phyloP scores from a whole-genome alignment of 2,329 filamentous ascomycete species.

The Gyromitra esculenta region DNA sequence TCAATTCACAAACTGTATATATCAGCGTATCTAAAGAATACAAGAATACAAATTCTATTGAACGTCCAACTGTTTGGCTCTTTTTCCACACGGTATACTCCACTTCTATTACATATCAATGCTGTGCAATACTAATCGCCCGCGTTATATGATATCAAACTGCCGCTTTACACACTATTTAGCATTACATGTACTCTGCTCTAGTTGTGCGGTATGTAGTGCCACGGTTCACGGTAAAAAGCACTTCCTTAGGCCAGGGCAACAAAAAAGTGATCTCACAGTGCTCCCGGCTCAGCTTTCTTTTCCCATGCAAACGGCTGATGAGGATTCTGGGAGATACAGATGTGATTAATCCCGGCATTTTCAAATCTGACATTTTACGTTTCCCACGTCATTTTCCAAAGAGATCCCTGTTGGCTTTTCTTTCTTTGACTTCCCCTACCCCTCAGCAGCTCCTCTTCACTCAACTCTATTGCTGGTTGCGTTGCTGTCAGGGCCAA shows the following conservation, averaged over 20 bases:
- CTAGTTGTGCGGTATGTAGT: constrained; percentile 29
- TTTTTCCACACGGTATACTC: constrained; percentile 1
- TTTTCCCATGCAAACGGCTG: constrained; percentile 43
- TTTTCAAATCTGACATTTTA: constrained; percentile 41
- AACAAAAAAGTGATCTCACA: constrained; percentile 47
- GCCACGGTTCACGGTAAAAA: constrained; percentile 47
- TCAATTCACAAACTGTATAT: background rate
- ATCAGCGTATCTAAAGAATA: constrained; percentile 9
- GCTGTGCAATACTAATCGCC: constrained; percentile 18
- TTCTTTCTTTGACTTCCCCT: background rate
- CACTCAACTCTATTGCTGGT: background rate
- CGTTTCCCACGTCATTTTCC: constrained; percentile 43
- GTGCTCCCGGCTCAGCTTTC: constrained; percentile 17
- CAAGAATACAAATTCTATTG: constrained; percentile 1
- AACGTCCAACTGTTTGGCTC: background rate
- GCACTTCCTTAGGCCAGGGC: constrained; percentile 40
- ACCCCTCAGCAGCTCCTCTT: constrained; percentile 3
- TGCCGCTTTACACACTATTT: constrained; percentile 40
- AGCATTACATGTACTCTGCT: background rate
- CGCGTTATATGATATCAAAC: constrained; percentile 24
- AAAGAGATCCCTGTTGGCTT: constrained; percentile 15
- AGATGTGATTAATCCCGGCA: constrained; percentile 45
- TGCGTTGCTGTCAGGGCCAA: constrained; percentile 12
- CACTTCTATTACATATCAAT: constrained; percentile 43
- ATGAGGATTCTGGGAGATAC: constrained; percentile 41